Percentiles rank a stretch among this genome's conserved stretches.
Evolutionary conservation across 1,284 basidiomycete genomes (phyloP).

Genomic region (Sanguinoderma infundibulare): DNA sequence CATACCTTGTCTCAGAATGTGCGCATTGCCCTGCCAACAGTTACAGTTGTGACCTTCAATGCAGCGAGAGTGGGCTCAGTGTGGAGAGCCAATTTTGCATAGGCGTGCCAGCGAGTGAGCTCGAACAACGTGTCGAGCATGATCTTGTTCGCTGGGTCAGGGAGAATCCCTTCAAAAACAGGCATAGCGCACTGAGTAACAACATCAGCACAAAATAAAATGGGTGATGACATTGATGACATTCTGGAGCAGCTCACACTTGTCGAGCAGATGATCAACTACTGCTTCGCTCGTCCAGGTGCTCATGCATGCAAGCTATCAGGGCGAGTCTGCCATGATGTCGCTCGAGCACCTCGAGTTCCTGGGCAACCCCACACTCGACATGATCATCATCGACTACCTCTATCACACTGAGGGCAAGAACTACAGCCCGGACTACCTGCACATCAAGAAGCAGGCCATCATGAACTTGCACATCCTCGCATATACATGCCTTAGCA

Average conservation of each 20-base stretch:
- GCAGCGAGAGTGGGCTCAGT: slow-evolving; percentile 37
- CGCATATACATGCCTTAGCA: slow-evolving; percentile 64
- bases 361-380: slow-evolving; percentile 72
- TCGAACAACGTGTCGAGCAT: slow-evolving; percentile 33
- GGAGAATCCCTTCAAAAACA: slow-evolving; percentile 35
- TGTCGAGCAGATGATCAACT: slow-evolving; percentile 75
- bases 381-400: slow-evolving; percentile 70
- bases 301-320: slow-evolving; percentile 77
- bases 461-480: slow-evolving; percentile 75
- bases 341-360: slow-evolving; percentile 88
- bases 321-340: slow-evolving; percentile 56
- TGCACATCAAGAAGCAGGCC: slow-evolving; percentile 67
- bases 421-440: slow-evolving; percentile 67
- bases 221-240: slow-evolving; percentile 38
- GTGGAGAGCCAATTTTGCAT: slow-evolving; percentile 39
- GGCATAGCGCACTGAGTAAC: slow-evolving; percentile 36
- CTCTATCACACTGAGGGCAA: slow-evolving; percentile 67
- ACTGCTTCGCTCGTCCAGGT: slow-evolving; percentile 75
- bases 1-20: slow-evolving; percentile 27
- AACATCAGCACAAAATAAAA: slow-evolving; percentile 22
- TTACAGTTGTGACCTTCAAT: slow-evolving; percentile 9
- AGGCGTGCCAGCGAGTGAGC: slow-evolving; percentile 34
- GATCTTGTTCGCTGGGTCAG: slow-evolving; percentile 21
- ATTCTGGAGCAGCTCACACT: slow-evolving; percentile 52
- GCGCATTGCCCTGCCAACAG: slow-evolving; percentile 27